Evolutionary conservation across 2,329 filamentous ascomycete species (phyloP), one percentile per base, ranked within the genome.

Genomic region (Fusarium sp.): DNA sequence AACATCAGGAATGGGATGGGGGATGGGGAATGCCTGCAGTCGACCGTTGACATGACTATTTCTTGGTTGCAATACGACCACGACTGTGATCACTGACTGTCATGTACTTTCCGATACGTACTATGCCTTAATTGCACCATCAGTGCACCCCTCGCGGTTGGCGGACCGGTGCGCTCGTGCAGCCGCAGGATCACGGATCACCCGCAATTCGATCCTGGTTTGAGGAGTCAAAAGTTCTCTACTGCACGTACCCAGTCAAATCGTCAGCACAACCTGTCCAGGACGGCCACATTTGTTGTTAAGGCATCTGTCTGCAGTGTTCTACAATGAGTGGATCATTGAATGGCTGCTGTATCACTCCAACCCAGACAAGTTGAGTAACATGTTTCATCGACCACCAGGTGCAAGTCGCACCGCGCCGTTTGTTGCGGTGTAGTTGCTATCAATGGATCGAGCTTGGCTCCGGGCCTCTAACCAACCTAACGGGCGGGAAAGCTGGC

Each of bases 121-220:
- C 55, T 63, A 49, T 44, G 46, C 57, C 54, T n/a, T 64, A 42
- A 42, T 27, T 46, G 41, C 42, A 52, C 63, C 51, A 38, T 35
- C 39, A 48, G 54, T 55, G 60, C 66, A 66, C 60, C 69, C 65
- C 51, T 73, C 69, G 60, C 63, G 64, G 74, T 79, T 67, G 70
- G 73, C 73, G 79, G 78, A 79, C 79, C 79, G 79, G 78, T 78
- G 78, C 80, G 79, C 78, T 78, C 78, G 65, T 81, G 77, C 79
- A 80, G 77, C 72, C 78, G 80, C 75, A 78, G 77, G 71, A 79
- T 80, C 73, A 79, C 31, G 44, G 52, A 59, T 49, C 45, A 71
- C 74, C 78, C 78, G 76, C 79, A 76, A 80, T 51, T 78, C 76
- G 72, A 76, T 73, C 72, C 72, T 75, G 51, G 67, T 60, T 73